Conservation (phyloP, 2,329 filamentous ascomycete species). For the Pseudogymnoascus sp. region DNA sequence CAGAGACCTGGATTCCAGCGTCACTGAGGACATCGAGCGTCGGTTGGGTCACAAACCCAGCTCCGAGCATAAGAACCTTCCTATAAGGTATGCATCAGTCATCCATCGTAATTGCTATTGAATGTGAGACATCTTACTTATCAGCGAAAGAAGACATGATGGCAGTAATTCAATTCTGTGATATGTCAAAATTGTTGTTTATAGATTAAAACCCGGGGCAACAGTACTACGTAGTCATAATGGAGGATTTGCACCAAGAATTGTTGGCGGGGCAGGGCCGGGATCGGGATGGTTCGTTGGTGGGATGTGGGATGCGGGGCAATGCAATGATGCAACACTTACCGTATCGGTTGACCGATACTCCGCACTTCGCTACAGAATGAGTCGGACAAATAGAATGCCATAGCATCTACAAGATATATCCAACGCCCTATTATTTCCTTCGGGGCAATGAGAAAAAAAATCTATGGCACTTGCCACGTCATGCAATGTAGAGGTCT, state of each 20-base stretch:
- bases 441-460: not conserved
- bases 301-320: conserved; percentile 8
- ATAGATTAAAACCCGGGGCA: not conserved
- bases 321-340: conserved; percentile 14
- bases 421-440: not conserved
- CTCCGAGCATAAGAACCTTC: conserved; percentile 41
- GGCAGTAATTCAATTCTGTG: not conserved
- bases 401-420: not conserved
- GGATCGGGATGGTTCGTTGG: not conserved
- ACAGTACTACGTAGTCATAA: conserved; percentile 4
- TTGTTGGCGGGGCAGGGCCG: not conserved
- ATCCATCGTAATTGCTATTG: not conserved
- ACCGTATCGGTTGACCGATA: conserved; percentile 16
- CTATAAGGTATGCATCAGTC: conserved; percentile 12
- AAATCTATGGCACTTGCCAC: not conserved
- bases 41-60: conserved; percentile 48
- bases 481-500: not conserved
- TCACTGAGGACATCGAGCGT: conserved; percentile 50
- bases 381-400: not conserved
- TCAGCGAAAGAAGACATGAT: conserved; percentile 4
- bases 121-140: not conserved
- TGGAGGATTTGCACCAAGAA: conserved; percentile 5
- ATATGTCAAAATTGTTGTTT: conserved; percentile 2
- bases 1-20: conserved; percentile 47
- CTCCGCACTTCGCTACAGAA: conserved; percentile 3